Evolutionary conservation across 2,329 filamentous ascomycete species (phyloP), one percentile per base, ranked within the genome.

Genomic region (Pseudopyrenochaeta lycopersici): DNA sequence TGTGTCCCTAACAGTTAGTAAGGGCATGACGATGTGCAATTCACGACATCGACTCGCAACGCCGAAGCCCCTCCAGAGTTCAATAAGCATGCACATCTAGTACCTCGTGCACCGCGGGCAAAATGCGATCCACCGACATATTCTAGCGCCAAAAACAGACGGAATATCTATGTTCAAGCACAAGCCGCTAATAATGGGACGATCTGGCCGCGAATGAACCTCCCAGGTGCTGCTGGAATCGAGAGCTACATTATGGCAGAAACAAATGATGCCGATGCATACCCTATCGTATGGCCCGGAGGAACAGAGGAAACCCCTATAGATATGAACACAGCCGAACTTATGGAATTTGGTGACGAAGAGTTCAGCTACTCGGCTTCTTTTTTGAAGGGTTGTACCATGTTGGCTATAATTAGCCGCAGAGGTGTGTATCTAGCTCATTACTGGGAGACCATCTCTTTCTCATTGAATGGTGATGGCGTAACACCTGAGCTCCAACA

Each of bases 391-490:
- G 52, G 52, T 7, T 55, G 47, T 32, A 51, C 52, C 3, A 36
- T 51, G 32, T 31, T 55, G 27, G 52, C 27, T 10, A 35, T 55
- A n/a, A 47, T 55, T 10, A 45, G 47, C 23, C 52, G 52, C 5
- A 47, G 44, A 29, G 52, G 35, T 7, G 42, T 51, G 7, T 55
- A 47, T 27, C 31, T 55, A 6, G 36, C 29, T 12, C 47, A 55
- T 18, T 55, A 43, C 14, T 55, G 52, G 52, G 52, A 55, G 18
- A 41, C 18, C 27, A 31, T 46, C 10, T 42, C 46, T 2, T 49
- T 54, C 17, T 23, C 6, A 18, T 42, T 42, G 6, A 31, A 51
- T 20, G 17, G 40, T 2, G 31, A 30, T 5, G 5, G 4, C 33
- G n/a, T 20, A 32, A 14, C n/a, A 20, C 30, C 14, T 10, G 21